Percentiles rank a stretch among this genome's conserved stretches.
These are phyloP conservation scores for Stagonosporopsis cucurbitacearum DNA, from an alignment of 2,329 filamentous ascomycete genomes.

Conservation along the genomic window DNA sequence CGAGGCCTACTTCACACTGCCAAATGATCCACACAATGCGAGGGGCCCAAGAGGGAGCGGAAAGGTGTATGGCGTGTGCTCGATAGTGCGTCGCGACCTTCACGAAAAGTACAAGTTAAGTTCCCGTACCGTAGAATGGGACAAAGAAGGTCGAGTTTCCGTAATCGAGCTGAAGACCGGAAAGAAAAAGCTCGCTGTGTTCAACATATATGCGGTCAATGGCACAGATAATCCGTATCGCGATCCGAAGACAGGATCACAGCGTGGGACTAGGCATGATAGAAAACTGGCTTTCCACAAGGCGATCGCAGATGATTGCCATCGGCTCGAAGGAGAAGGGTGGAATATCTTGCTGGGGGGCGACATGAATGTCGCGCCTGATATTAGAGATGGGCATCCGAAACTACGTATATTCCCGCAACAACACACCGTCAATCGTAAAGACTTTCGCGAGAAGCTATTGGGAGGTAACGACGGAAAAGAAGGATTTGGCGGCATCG, in stretches of 20 bases:
- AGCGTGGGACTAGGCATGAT: constrained; percentile 58
- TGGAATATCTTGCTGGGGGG: constrained; percentile 58
- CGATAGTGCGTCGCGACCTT: constrained; percentile 57
- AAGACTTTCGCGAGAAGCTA: constrained; percentile 59
- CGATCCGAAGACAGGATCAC: constrained; percentile 51
- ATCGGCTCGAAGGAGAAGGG: constrained; percentile 50
- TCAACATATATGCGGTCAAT: constrained; percentile 63
- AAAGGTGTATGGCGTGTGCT: constrained; percentile 61
- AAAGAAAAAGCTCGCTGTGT: constrained; percentile 50
- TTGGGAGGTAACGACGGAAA: constrained; percentile 35
- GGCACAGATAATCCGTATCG: constrained; percentile 58
- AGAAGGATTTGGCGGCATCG: constrained; percentile 45
- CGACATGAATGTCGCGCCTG: constrained; percentile 60
- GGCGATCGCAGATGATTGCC: constrained; percentile 54
- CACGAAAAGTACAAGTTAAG: constrained; percentile 4
- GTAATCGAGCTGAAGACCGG: constrained; percentile 50
- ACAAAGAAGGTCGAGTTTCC: constrained; percentile 60
- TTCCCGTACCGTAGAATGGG: constrained; percentile 56
- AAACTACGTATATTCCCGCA: constrained; percentile 50
- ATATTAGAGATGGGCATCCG: constrained; percentile 55
- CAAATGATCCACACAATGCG: constrained; percentile 58
- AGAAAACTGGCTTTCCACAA: constrained; percentile 59
- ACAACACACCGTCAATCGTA: constrained; percentile 59
- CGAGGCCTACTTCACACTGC: constrained; percentile 55
- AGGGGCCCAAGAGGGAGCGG: constrained; percentile 53